A percentile compares a stretch with the other conserved stretches of the same genome.
Evolutionary conservation across 306 rosid species (phyloP).

Genomic region (Cucurbita argyrosperma): DNA sequence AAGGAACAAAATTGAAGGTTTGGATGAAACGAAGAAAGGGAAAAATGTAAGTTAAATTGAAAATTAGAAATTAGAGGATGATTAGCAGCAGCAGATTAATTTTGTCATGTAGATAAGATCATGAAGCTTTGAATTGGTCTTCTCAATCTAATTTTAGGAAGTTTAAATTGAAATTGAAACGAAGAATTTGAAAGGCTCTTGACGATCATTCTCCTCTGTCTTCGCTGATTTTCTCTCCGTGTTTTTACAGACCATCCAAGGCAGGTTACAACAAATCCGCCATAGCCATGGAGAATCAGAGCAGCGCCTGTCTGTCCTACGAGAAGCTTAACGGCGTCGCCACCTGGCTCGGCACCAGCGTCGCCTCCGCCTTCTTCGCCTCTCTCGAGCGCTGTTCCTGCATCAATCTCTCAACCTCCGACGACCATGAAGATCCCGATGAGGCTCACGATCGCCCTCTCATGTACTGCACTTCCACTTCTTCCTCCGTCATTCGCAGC

Average conservation of each 20-base stretch:
- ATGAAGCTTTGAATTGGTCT: background rate
- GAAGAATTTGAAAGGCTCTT: background rate
- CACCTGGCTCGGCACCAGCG: slow-evolving; percentile 23
- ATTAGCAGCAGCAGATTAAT: too few species aligned
- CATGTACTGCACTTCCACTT: slow-evolving; percentile 21
- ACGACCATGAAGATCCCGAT: slow-evolving; percentile 23
- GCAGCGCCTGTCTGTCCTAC: slow-evolving; percentile 20
- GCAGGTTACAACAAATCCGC: background rate
- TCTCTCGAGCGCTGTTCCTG: slow-evolving; percentile 36
- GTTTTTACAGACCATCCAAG: background rate
- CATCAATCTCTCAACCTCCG: slow-evolving; percentile 35
- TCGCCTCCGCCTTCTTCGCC: slow-evolving; percentile 35
- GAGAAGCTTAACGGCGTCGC: slow-evolving; percentile 31
- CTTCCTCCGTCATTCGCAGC: slow-evolving; percentile 22
- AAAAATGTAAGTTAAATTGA: background rate
- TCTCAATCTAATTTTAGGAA: background rate
- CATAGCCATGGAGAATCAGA: slow-evolving; percentile 10
- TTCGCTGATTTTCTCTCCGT: background rate
- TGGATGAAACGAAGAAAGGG: background rate
- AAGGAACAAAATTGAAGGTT: background rate
- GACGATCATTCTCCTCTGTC: background rate
- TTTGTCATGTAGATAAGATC: background rate
- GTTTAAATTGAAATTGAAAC: background rate
- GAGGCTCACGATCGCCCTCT: slow-evolving; percentile 41
- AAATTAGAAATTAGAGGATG: background rate